phyloP scores from a whole-genome alignment of 75 land plant species.

The Isoetes taiwanensis region DNA sequence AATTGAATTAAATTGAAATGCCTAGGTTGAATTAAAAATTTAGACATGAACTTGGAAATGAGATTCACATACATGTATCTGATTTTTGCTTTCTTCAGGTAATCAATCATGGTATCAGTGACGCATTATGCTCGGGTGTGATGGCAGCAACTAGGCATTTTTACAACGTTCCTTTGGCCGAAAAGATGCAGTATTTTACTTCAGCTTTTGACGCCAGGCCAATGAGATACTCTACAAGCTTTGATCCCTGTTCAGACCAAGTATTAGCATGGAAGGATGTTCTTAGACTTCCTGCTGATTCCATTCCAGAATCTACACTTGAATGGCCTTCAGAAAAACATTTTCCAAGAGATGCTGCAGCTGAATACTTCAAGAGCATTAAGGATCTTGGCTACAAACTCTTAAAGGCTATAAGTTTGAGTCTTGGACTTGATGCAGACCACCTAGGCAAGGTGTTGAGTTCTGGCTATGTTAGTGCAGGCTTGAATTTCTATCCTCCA shows the following conservation, averaged over 20 bases:
- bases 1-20: too few relatives aligned
- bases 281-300: neutral
- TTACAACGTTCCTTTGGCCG: constrained; percentile 2
- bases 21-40: too few relatives aligned
- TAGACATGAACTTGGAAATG: too few relatives aligned
- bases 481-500: constrained; percentile 1
- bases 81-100: too few relatives aligned
- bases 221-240: constrained; percentile 2
- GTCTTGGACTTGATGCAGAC: neutral
- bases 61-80: too few relatives aligned
- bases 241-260: neutral
- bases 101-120: neutral
- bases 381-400: neutral
- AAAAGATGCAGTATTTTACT: neutral
- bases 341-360: neutral
- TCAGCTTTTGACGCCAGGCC: neutral
- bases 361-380: neutral
- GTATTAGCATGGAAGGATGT: constrained; percentile 3
- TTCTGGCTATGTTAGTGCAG: neutral
- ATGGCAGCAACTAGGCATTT: neutral
- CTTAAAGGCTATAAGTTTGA: neutral
- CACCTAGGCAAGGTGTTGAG: neutral
- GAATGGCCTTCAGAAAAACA: neutral
- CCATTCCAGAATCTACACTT: neutral
- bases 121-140: neutral